These are phyloP conservation scores for Tricholoma hemisulphureum DNA, from an alignment of 768 basidiomycete species.

Conservation along the genomic window DNA sequence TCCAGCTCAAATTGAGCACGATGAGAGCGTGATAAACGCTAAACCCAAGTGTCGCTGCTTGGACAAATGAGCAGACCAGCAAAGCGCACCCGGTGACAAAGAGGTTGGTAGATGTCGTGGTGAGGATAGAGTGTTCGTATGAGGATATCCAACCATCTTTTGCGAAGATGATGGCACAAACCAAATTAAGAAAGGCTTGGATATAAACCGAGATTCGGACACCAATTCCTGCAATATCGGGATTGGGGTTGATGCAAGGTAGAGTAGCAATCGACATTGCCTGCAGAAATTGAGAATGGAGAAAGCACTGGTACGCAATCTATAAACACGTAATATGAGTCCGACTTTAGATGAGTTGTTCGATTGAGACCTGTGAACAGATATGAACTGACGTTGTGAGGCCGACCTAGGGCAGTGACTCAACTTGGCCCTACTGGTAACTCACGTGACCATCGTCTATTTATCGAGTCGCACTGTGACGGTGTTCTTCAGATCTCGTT, in stretches of 20 bases:
- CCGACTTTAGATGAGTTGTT: no score
- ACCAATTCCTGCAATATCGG: constrained; percentile 20
- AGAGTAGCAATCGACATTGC: background rate
- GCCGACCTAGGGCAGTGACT: no score
- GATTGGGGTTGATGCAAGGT: constrained; percentile 2
- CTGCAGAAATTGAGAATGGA: no score
- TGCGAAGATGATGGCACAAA: background rate
- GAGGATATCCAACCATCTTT: background rate
- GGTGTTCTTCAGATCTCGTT: no score
- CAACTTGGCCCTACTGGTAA: no score
- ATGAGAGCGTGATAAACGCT: background rate
- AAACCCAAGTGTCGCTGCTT: background rate
- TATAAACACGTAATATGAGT: no score
- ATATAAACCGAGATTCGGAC: constrained; percentile 20
- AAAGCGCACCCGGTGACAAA: background rate
- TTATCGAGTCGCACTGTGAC: no score
- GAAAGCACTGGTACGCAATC: no score
- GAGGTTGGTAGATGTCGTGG: background rate
- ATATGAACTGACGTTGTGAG: no score
- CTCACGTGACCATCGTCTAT: no score
- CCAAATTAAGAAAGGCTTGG: constrained; percentile 7
- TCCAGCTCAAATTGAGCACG: background rate
- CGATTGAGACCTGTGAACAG: no score
- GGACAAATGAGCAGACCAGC: background rate
- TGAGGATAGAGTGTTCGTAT: background rate